Evolutionary conservation across 371 early-diverging fungal genomes (phyloP), one percentile per base, ranked within the genome.

Genomic region (Mucor lusitanicus): DNA sequence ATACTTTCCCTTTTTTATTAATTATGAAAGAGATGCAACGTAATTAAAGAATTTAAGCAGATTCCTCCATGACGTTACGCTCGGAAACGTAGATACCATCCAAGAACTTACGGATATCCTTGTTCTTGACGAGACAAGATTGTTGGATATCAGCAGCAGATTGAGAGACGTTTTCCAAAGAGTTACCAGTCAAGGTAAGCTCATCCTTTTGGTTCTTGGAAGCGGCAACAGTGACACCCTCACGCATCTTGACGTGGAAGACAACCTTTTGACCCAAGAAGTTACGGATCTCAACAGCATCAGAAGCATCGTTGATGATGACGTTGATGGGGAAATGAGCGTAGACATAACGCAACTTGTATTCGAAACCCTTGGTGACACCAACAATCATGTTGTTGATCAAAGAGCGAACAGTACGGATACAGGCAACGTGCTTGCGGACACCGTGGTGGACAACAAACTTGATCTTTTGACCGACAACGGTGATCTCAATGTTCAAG

Each of bases 251-350:
- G 68, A 99, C 93, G 70, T 87, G 84, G 87, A 97, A 94, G 73
- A 92, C 91, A 50, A 92, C 84, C 91, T 98, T 99, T 85, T 99
- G 96, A 80, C 99, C 99, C 75, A 99, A 88, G 88, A 99, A 99
- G 93, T 99, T 99, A 80, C 99, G 96, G 85, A 99, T 95, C 86
- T 99, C 98, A 55, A 98, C 92, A 30, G 80, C 82, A 76, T 91
- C 90, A 61, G 90, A 92, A 71, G 86, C 87, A 71, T 95, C 91
- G 70, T 87, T 82, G 68, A 99, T 92, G 81, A 92, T 94, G 71
- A 95, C 94, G 88, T 96, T 97, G 91, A 99, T 99, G 84, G 99
- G 99, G 88, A 99, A 99, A 88, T 99, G 99, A 69, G 99, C 99
- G 77, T 99, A 99, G 61, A 98, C 99, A 76, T 95, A 97, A 76